Conservation (phyloP, 257 asterid species). For the Fraxinus pennsylvanica region DNA sequence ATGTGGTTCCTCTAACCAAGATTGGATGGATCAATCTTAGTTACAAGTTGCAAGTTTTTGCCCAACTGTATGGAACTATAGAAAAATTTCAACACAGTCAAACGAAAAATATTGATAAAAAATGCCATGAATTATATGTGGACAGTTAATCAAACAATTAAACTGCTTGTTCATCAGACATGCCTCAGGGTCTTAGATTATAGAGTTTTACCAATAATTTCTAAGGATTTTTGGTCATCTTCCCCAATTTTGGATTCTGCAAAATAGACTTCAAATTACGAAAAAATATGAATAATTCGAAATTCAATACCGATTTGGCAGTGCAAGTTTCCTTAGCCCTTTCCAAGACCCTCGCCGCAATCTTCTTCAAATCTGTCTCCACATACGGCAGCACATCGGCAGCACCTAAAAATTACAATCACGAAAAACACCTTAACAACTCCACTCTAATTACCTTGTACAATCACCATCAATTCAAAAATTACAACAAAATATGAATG, state of each 20-base stretch:
- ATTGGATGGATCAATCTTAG: background rate
- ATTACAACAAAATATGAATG: background rate
- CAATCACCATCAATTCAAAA: background rate
- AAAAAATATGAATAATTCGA: background rate
- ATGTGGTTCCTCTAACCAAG: background rate
- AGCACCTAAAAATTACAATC: slow-evolving; percentile 43
- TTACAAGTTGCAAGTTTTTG: background rate
- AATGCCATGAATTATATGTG: background rate
- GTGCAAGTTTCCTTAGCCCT: slow-evolving; percentile 61
- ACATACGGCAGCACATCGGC: slow-evolving; percentile 67
- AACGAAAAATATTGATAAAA: background rate
- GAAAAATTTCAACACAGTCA: background rate
- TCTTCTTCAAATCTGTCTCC: slow-evolving; percentile 69
- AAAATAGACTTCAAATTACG: no score
- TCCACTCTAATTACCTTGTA: background rate
- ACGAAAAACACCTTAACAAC: background rate
- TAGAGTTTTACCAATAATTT: no score
- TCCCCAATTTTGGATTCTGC: no score
- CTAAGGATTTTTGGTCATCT: no score
- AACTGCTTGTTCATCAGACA: background rate
- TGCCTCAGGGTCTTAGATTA: no score
- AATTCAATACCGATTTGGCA: slow-evolving; percentile 57
- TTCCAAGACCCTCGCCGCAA: slow-evolving; percentile 60
- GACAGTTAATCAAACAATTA: background rate
- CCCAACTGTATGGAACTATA: background rate